Evolutionary conservation across 1,139 yeast genomes (phyloP).

Genomic region (Chernovozyma aurita): DNA sequence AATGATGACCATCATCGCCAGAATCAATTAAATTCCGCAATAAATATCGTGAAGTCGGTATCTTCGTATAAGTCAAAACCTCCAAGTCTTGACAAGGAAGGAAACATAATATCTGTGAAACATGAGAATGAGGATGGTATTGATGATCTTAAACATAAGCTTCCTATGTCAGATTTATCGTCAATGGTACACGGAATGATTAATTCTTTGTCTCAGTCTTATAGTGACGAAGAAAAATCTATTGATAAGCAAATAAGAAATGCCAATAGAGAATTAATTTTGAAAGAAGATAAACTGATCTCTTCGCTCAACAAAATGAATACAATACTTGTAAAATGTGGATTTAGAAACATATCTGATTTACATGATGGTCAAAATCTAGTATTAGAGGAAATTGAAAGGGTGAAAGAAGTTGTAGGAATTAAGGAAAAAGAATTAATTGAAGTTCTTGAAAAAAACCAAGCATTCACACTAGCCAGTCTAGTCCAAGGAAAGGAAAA

Average conservation of each 20-base stretch:
- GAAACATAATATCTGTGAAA: constrained; percentile 17
- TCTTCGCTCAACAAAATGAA: constrained; percentile 14
- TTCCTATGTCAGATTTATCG: constrained; percentile 31
- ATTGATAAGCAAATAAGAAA: constrained; percentile 18
- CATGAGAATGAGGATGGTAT: constrained; percentile 3
- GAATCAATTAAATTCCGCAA: background rate
- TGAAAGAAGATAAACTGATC: constrained; percentile 16
- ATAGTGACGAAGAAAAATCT: constrained; percentile 21
- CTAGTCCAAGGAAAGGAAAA: constrained; percentile 25
- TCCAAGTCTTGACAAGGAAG: constrained; percentile 31
- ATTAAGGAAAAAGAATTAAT: constrained; percentile 31
- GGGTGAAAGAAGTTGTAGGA: constrained; percentile 26
- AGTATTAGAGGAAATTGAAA: constrained; percentile 17
- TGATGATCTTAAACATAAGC: constrained; percentile 13
- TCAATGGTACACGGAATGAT: constrained; percentile 40
- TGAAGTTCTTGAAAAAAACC: constrained; percentile 24
- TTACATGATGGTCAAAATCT: constrained; percentile 27
- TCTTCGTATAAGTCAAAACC: constrained; percentile 18
- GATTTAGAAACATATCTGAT: constrained; percentile 20
- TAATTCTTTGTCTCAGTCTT: constrained; percentile 41
- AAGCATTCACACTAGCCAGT: constrained; percentile 27
- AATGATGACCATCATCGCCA: constrained; percentile 7
- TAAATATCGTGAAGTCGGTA: background rate
- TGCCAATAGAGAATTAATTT: constrained; percentile 16
- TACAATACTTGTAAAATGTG: constrained; percentile 18